phyloP scores from a whole-genome alignment of 2,329 filamentous ascomycete species.

The Colletotrichum eremochloae region DNA sequence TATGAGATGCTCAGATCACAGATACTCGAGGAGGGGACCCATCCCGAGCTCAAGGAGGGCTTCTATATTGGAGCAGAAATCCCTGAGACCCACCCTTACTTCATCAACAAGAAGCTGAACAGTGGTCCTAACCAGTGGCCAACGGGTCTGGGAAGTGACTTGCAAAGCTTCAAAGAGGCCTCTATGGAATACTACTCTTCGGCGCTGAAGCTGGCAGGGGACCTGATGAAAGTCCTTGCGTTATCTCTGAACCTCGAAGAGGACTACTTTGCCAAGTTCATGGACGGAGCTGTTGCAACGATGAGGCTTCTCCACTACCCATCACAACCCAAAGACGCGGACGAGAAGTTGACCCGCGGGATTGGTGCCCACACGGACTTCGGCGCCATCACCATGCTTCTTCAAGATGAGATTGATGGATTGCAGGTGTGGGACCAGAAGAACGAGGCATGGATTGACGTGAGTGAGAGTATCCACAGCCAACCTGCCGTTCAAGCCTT shows the following conservation, averaged over 20 bases:
- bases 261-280: conserved; percentile 58
- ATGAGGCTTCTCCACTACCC: conserved; percentile 65
- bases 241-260: conserved; percentile 57
- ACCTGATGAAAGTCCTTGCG: conserved; percentile 58
- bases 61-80: conserved; percentile 59
- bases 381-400: conserved; percentile 67
- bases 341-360: conserved; percentile 52
- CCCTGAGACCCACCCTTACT: conserved; percentile 55
- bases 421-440: conserved; percentile 64
- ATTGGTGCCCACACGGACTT: conserved; percentile 68
- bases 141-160: conserved; percentile 47
- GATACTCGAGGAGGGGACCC: conserved; percentile 57
- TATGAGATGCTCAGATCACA: conserved; percentile 64
- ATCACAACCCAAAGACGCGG: conserved; percentile 52
- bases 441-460: conserved; percentile 59
- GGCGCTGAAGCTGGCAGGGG: conserved; percentile 55
- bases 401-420: conserved; percentile 64
- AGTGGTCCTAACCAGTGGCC: conserved; percentile 61
- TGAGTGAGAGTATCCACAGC: conserved; percentile 39
- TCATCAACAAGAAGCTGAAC: conserved; percentile 56
- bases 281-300: conserved; percentile 58
- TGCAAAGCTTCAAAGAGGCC: conserved; percentile 53
- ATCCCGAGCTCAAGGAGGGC: conserved; percentile 63
- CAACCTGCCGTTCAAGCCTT: background rate
- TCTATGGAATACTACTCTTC: conserved; percentile 57